phyloP scores from a whole-genome alignment of 2,329 filamentous ascomycete genomes.

The Fusarium torulosum region DNA sequence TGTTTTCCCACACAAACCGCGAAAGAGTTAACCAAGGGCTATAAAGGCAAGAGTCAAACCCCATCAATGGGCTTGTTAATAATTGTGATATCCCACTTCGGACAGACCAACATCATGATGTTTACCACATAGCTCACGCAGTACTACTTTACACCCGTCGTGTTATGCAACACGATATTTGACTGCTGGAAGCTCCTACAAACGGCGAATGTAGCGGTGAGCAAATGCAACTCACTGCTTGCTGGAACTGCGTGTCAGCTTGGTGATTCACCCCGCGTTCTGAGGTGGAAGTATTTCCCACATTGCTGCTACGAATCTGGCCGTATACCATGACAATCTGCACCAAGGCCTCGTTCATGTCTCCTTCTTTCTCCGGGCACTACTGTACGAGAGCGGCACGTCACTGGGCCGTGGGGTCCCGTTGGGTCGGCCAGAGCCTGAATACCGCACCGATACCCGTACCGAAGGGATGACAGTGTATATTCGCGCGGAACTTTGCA shows the following conservation, averaged over 20 bases:
- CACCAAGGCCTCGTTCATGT: constrained; percentile 6
- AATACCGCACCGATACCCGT: constrained; percentile 5
- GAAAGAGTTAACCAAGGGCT: not conserved
- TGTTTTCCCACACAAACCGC: not conserved
- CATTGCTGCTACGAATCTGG: not conserved
- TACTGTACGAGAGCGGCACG: constrained; percentile 45
- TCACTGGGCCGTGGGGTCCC: constrained; percentile 41
- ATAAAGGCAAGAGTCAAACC: not conserved
- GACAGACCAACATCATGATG: not conserved
- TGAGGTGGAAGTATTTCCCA: not conserved
- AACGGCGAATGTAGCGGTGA: constrained; percentile 26
- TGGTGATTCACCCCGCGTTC: constrained; percentile 13
- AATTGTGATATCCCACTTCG: not conserved
- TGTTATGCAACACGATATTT: constrained; percentile 9
- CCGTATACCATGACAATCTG: not conserved
- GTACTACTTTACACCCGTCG: constrained; percentile 8
- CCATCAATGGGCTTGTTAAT: not conserved
- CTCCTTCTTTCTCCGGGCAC: constrained; percentile 37
- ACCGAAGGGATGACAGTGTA: too few relatives aligned
- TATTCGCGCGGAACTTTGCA: not conserved
- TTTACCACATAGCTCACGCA: constrained; percentile 7
- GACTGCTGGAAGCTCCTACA: constrained; percentile 1
- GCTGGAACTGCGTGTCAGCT: constrained; percentile 10
- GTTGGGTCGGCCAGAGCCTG: constrained; percentile 22
- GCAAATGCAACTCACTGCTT: constrained; percentile 23